Evolutionary conservation across 108 stramenopile genomes (phyloP).

Genomic region (Cyclotella kingstonii): DNA sequence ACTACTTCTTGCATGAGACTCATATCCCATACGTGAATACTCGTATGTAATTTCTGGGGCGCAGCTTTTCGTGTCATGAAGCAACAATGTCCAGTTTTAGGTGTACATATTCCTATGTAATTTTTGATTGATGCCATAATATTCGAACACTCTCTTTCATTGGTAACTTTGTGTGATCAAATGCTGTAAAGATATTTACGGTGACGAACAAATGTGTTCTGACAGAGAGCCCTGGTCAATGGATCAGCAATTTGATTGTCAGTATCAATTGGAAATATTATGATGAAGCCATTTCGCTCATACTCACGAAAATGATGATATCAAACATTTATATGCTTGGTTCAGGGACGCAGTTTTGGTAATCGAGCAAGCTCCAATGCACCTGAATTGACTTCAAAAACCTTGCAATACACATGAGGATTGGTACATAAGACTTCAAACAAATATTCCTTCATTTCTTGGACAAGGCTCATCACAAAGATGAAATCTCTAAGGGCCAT

Average conservation of each 20-base stretch:
- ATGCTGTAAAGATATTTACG: neutral
- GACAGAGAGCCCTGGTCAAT: constrained; percentile 9
- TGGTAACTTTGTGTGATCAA: neutral
- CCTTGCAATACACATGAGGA: constrained; percentile 23
- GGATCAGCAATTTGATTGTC: constrained; percentile 14
- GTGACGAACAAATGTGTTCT: constrained; percentile 9
- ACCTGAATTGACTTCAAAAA: constrained; percentile 40
- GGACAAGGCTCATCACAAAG: constrained; percentile 7
- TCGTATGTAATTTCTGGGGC: no score
- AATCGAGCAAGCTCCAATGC: constrained; percentile 16
- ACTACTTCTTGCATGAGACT: no score
- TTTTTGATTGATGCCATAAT: no score
- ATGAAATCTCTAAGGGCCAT: constrained; percentile 9
- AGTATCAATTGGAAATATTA: constrained; percentile 21
- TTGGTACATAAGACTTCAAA: constrained; percentile 12
- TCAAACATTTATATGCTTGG: constrained; percentile 23
- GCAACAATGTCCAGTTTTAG: no score
- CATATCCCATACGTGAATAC: no score
- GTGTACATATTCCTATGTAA: no score
- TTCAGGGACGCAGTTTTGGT: constrained; percentile 19
- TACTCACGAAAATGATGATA: constrained; percentile 39
- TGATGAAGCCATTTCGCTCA: constrained; percentile 30
- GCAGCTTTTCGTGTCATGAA: no score
- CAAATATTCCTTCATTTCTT: constrained; percentile 12
- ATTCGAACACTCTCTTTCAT: constrained; percentile 14